A percentile compares a stretch with the other conserved stretches of the same genome.
phyloP scores from a whole-genome alignment of 805 yeast species.

The Clavispora asparagi region DNA sequence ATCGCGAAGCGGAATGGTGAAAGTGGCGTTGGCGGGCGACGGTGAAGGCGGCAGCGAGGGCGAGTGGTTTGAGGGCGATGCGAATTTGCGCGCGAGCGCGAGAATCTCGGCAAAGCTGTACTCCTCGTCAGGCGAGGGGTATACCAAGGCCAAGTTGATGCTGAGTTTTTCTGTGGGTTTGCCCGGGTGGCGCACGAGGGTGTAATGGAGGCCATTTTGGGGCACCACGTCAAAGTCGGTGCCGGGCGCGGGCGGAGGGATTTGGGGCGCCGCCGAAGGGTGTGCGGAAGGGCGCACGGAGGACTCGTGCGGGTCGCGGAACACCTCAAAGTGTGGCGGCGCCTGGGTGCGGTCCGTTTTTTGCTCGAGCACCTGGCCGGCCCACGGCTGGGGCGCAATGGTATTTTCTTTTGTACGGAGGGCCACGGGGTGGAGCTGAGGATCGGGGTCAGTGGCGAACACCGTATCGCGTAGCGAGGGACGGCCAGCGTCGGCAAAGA shows the following conservation, averaged over 20 bases:
- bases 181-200: conserved; percentile 50
- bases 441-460: conserved; percentile 21
- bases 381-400: conserved; percentile 52
- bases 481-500: conserved; percentile 20
- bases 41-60: background rate
- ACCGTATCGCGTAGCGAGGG: conserved; percentile 10
- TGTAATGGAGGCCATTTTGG: conserved; percentile 34
- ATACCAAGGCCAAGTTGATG: conserved; percentile 55
- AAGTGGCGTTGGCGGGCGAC: conserved; percentile 18
- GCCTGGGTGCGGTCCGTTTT: conserved; percentile 9
- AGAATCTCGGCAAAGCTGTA: conserved; percentile 61
- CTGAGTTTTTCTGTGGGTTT: conserved; percentile 56
- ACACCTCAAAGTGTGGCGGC: conserved; percentile 24
- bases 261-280: background rate
- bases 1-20: conserved; percentile 44
- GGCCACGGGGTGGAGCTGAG: conserved; percentile 49
- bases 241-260: background rate
- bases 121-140: conserved; percentile 45
- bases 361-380: conserved; percentile 55
- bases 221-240: conserved; percentile 6
- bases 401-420: conserved; percentile 61
- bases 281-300: no score
- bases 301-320: conserved; percentile 7
- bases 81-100: conserved; percentile 23
- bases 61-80: background rate